phyloP scores from a whole-genome alignment of 2,329 filamentous ascomycete genomes.

The Penicillium sp. region DNA sequence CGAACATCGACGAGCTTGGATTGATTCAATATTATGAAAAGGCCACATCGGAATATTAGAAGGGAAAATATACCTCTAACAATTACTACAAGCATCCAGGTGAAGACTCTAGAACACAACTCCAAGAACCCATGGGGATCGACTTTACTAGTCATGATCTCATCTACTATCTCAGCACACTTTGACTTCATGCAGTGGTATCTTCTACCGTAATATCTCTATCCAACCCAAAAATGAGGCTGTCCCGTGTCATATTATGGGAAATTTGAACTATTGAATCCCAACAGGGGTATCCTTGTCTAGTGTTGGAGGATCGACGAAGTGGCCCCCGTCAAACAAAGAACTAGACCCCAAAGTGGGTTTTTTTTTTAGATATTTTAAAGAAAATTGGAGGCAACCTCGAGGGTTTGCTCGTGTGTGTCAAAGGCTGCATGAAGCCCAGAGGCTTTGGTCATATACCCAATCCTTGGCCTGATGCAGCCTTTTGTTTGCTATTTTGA shows the following conservation, averaged over 20 bases:
- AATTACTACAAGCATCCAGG: no score
- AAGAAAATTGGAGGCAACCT: not conserved
- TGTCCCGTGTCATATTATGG: not conserved
- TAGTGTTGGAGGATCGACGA: not conserved
- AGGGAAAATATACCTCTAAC: no score
- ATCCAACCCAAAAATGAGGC: not conserved
- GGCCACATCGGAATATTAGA: no score
- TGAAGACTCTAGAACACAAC: not conserved
- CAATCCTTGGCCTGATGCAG: not conserved
- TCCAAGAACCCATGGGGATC: not conserved
- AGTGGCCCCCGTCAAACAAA: not conserved
- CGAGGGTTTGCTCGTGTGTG: not conserved
- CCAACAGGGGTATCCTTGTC: constrained; percentile 24
- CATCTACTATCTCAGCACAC: not conserved
- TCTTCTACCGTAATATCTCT: not conserved
- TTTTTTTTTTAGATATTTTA: not conserved
- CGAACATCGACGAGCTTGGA: no score
- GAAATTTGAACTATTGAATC: not conserved
- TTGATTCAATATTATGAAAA: no score
- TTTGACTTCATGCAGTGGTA: not conserved
- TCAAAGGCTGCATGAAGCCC: not conserved
- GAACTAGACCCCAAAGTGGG: not conserved
- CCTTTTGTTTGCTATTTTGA: not conserved
- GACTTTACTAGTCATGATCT: not conserved
- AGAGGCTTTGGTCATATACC: not conserved